Base-by-base conservation (phyloP, 192 early-diverging fungal genomes). In the Coemansia sp. region DNA sequence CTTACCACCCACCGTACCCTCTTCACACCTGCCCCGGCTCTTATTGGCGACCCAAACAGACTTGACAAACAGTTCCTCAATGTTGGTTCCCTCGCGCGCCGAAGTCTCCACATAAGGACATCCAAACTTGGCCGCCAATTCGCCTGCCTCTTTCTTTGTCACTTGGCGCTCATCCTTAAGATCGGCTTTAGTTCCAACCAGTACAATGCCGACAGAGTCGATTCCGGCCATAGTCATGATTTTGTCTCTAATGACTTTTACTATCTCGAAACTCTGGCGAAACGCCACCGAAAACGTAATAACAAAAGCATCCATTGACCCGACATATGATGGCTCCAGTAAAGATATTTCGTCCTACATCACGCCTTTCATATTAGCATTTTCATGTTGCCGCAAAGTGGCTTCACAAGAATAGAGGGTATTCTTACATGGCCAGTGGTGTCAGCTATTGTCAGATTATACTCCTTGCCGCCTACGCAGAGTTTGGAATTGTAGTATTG, bases 131-230 rank as follows among this genome's bases (percentile, higher is more conserved):
- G 84, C 69, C n/a, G 97, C 93, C 23, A 93, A 63, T 34, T 86
- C 85, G 58, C 88, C 75, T 48, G 88, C 93, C 68, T 99, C 95
- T 26, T 91, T 85, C 1, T 73, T 59, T 9, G 90, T 65, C n/a
- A 99, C 69, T 63, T 80, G 79, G 50, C 90, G 81, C 50, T 93
- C 89, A 31, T 77, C 77, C 31, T 87, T 82, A 51, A 99, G 67
- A 84, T 99, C 96, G 9, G 86, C 85, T 79, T 99, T 99, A 77
- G 95, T 98, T 11, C 91, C 95, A 21, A 95, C 94, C 74, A 98
- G 80, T 18, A 95, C 91, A 69, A 92, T 90, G 8, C 92, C 92
- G 7, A 97, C 93, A 77, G 87, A 92, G 62, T 95, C 92, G 34
- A 89, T 90, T 18, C 95, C 95, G 3, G 92, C 90, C 65, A 89